Conservation (phyloP, 371 early-diverging fungal genomes). For the Choanephora cucurbitarum region DNA sequence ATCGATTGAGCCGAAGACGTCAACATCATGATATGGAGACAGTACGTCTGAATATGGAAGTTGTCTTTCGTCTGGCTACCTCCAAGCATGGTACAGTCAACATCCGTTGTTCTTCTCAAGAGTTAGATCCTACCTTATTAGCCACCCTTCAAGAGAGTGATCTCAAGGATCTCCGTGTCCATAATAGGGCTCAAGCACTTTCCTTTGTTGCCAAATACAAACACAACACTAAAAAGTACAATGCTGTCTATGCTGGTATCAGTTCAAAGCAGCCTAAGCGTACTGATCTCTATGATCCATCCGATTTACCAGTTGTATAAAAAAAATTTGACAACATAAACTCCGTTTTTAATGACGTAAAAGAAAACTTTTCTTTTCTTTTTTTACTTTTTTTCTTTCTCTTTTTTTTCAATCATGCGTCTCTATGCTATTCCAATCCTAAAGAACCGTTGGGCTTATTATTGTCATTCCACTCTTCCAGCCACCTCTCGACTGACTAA, state of each 20-base stretch:
- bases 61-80: slow-evolving; percentile 4
- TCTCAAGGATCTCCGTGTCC: not conserved
- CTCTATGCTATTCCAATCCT: slow-evolving; percentile 50
- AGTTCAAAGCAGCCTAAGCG: no score
- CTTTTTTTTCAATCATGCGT: slow-evolving; percentile 29
- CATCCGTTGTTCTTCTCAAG: not conserved
- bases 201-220: not conserved
- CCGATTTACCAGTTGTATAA: no score
- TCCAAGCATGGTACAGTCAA: not conserved
- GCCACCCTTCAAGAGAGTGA: not conserved
- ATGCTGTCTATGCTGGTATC: not conserved
- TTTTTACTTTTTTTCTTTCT: slow-evolving; percentile 5
- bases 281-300: no score
- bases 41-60: slow-evolving; percentile 1
- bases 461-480: slow-evolving; percentile 50
- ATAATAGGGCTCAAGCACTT: not conserved
- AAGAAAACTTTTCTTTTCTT: no score
- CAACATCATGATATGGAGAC: not conserved
- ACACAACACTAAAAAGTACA: not conserved
- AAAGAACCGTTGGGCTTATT: slow-evolving; percentile 51
- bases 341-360: no score
- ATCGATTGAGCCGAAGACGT: not conserved
- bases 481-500: slow-evolving; percentile 51
- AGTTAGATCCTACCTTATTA: not conserved
- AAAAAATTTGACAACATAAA: no score